Conservation (phyloP, 768 basidiomycete species). For the Fibroporia radiculosa region DNA sequence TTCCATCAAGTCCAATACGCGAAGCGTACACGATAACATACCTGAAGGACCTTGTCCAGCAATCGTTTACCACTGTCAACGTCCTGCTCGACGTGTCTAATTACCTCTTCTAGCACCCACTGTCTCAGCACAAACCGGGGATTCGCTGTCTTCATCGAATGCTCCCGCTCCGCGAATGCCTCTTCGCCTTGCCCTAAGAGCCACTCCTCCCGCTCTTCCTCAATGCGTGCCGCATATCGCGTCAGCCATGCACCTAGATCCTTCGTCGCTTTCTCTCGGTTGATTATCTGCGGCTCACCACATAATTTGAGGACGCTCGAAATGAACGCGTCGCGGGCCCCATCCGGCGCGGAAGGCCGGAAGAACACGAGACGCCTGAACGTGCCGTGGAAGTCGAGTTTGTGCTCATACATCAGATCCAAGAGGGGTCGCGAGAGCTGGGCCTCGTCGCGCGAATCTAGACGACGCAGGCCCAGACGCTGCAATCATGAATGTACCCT, state of each 20-base stretch:
- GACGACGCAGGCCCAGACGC: constrained; percentile 71
- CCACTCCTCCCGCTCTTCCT: constrained; percentile 45
- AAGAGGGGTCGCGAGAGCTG: constrained; percentile 60
- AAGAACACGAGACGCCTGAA: constrained; percentile 71
- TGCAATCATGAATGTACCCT: constrained; percentile 19
- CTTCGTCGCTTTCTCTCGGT: constrained; percentile 35
- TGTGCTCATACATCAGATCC: constrained; percentile 61
- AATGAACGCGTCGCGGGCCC: constrained; percentile 34
- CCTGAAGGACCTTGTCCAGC: constrained; percentile 77
- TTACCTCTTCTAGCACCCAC: constrained; percentile 94
- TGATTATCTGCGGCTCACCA: constrained; percentile 37
- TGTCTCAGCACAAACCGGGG: constrained; percentile 91
- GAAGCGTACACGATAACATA: constrained; percentile 28
- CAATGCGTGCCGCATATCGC: constrained; percentile 51
- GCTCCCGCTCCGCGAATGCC: constrained; percentile 38
- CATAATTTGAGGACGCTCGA: constrained; percentile 37
- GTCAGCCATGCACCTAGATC: constrained; percentile 62
- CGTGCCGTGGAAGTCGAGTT: constrained; percentile 83
- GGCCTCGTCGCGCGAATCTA: constrained; percentile 50
- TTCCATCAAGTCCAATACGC: background rate
- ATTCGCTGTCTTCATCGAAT: constrained; percentile 54
- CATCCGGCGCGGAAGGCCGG: constrained; percentile 29
- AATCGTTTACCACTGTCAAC: constrained; percentile 52
- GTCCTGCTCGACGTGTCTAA: constrained; percentile 65
- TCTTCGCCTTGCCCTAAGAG: constrained; percentile 19